A percentile compares a stretch with the other conserved stretches of the same genome.
phyloP scores from a whole-genome alignment of 2,329 filamentous ascomycete genomes.

The Paracoccidioides lutzii region DNA sequence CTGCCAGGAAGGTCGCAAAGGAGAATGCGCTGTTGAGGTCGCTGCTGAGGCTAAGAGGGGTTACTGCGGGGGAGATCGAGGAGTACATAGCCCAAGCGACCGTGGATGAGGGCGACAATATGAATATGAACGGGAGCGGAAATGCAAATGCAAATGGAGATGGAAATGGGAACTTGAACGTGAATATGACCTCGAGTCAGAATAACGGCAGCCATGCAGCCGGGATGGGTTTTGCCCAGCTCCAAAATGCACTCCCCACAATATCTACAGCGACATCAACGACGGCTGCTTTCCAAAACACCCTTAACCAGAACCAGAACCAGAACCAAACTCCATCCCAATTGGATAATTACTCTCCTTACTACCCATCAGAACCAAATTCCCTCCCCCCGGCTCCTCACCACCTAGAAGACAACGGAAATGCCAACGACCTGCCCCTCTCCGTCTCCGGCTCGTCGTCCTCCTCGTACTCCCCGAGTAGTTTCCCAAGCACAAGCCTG shows the following conservation, averaged over 20 bases:
- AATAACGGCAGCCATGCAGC: neutral
- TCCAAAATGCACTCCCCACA: neutral
- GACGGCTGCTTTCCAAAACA: neutral
- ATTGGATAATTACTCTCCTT: neutral
- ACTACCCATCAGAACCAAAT: neutral
- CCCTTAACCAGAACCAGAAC: neutral
- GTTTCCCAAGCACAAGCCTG: neutral
- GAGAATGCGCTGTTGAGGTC: conserved; percentile 54
- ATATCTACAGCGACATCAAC: neutral
- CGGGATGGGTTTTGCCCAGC: neutral
- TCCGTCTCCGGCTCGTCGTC: neutral
- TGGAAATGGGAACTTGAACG: neutral
- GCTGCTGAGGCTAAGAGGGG: conserved; percentile 46
- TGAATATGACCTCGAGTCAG: neutral
- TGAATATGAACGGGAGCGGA: neutral
- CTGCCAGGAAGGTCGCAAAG: conserved; percentile 53
- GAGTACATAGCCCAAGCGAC: conserved; percentile 10
- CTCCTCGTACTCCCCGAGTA: neutral
- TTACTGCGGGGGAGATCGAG: conserved; percentile 45
- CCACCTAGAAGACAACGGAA: neutral
- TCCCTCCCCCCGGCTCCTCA: neutral
- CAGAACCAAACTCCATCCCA: neutral
- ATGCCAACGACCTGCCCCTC: neutral
- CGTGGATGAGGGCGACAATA: neutral
- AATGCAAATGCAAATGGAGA: neutral